Base-by-base conservation (phyloP, 2,329 filamentous ascomycete species). In the Lasiodiplodia gonubiensis region DNA sequence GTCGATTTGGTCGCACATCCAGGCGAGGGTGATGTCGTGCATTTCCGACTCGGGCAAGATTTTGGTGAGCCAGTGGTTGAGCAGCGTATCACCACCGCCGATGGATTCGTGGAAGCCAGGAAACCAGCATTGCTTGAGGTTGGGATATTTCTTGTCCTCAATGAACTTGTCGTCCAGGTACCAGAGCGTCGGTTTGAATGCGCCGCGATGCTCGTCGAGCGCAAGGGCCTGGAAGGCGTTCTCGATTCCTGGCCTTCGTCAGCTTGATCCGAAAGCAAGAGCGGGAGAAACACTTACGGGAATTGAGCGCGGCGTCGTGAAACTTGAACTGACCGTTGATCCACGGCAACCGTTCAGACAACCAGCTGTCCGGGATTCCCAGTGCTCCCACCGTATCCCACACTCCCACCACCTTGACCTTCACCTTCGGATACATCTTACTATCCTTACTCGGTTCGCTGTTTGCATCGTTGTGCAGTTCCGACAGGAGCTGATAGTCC, bases 181-280 rank as follows among this genome's bases (percentile, higher is more conserved):
- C 85, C 85, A 87, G 0, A 87, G 73, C 0, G 85, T 84, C 0
- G 85, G 85, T 0, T 79, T 77, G 69, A 86, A 87, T 0, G 85
- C 82, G 11, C 73, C 75, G 1, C 85, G 80, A 53, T 80, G 80
- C 70, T 87, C 85, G 55, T 87, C 85, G 0, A 87, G 77, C 2
- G 84, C 85, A 0, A 87, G 75, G 0, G 85, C 85, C 53, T 87
- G 85, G 69, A 86, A 87, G 1, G 85, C 85, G 68, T 86, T 82
- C 48, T 85, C 81, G 4, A 86, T 76, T n/a, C 72, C 65, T 67
- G 21, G n/a, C 1, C 18, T 46, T 14, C 14, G 4, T 54, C 7
- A 66, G 35, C n/a, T 33, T 4, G 1, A 14, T 57, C 5, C 33
- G 54, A 18, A 37, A 16, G 2, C 11, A 7, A 18, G 52, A 18